Base-by-base conservation (phyloP, 495 filamentous ascomycete genomes). In the Mytilinidion resinicola region DNA sequence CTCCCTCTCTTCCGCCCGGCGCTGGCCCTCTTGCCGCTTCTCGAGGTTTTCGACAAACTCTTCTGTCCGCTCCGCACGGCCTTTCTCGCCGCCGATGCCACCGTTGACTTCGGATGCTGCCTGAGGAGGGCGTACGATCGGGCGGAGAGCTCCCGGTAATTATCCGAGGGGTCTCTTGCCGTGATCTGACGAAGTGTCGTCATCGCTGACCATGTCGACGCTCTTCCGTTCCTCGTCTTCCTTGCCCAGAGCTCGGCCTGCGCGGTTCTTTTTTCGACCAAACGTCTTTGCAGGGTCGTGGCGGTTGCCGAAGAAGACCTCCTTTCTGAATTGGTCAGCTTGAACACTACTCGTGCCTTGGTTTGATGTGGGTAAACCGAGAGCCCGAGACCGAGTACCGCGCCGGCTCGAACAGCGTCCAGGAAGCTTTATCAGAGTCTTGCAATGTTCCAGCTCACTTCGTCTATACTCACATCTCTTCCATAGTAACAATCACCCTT, bases 41-140 rank as follows among this genome's bases (percentile, higher is more conserved):
- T 53, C 66, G 48, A 56, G 64, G 69, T 65, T 70, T 51, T 74
- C 73, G 44, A 71, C 62, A 9, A 65, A 71, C 58, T 73, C 68
- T 41, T 67, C 67, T 33, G 62, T 66, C 46, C 70, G 62, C 66
- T 77, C 74, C 17, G 72, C 70, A 61, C 68, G 68, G 3, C 72
- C 72, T 55, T 70, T 73, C 54, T 76, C 74, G 7, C 73, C 74
- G 12, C 76, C 76, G 2, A 76, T 67, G 55, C 71, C 72, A 25
- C 69, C 70, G 53, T 77, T 76, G 39, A 76, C 73, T 14, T 73
- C 69, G 35, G 72, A 71, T 19, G 64, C 47, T 6, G 14, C 37
- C 53, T 77, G 74, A n/a, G 72, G 64, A 8, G 70, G 72, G 0
- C 76, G 72, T 8, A 72, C 53, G n/a, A 65, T 53, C 17, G 47